phyloP scores from a whole-genome alignment of 805 yeast species.

The Candida endomychidarum region DNA sequence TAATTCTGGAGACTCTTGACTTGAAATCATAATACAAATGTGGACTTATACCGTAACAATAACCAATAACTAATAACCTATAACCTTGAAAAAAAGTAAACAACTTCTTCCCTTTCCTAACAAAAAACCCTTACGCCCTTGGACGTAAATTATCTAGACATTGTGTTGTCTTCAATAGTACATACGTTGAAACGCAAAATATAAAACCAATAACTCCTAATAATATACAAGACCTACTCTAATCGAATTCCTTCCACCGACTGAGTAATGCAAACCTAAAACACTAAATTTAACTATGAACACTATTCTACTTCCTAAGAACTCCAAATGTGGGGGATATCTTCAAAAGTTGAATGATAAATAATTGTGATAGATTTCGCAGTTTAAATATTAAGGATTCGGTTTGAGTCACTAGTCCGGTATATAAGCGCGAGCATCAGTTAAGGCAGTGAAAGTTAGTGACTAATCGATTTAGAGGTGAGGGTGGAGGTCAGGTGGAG shows the following conservation, averaged over 20 bases:
- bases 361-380: background rate
- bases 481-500: no score
- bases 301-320: background rate
- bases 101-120: conserved; percentile 4
- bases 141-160: conserved; percentile 2
- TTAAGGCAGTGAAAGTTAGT: background rate
- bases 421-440: background rate
- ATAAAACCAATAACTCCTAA: conserved; percentile 1
- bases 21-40: no score
- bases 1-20: no score
- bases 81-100: conserved; percentile 1
- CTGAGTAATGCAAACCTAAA: no score
- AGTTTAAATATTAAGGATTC: conserved; percentile 1
- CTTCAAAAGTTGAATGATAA: background rate
- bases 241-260: no score
- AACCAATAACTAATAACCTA: conserved; percentile 3
- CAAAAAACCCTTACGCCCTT: background rate
- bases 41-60: no score
- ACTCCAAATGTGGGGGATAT: background rate
- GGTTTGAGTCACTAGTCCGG: conserved; percentile 5
- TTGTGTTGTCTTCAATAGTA: background rate
- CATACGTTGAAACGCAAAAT: conserved; percentile 10
- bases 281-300: background rate
- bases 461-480: background rate
- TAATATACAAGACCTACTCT: conserved; percentile 5